Evolutionary conservation across 2,329 filamentous ascomycete species (phyloP), one percentile per base, ranked within the genome.

Genomic region (Diaporthe destruens): DNA sequence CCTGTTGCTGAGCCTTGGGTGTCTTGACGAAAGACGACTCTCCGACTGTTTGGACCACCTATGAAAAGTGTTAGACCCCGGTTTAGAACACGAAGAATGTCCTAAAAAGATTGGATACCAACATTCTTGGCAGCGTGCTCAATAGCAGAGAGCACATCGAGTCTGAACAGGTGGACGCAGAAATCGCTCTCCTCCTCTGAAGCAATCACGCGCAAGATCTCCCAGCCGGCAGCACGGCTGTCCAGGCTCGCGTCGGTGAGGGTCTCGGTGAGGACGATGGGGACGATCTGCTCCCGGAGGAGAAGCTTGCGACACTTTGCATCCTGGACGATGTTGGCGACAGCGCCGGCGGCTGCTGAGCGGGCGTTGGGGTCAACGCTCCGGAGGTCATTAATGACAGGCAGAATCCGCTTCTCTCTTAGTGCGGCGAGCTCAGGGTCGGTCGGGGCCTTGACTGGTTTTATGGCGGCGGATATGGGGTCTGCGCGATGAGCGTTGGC

Each of bases 101-200:
- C 11, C 74, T 77, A 1, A 25, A 3, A 36, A 70, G 20, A 25
- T 2, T 1, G 32, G n/a, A 5, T n/a, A 69, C 71, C 56, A 0
- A 73, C 73, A 47, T 51, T 74, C 61, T 73, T 71, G 34, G 47
- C 39, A n/a, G 71, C 74, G 70, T 75, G 57, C 59, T 71, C 72
- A 11, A 92, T 85, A 25, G 90, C 89, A 36, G 88, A 89, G 73
- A 93, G 77, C 18, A 92, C 80, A 78, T 92, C 90, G 36, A 88
- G 82, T 55, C 91, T 84, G 77, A 87, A 92, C 72, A 93, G 80
- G 76, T 93, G 90, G 25, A 93, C 83, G 75, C 89, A 91, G 73
- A 93, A 92, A 77, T 92, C 91, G 16, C 87, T 83, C 76, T 91
- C 90, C 79, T 93, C 91, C 77, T 91, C 88, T 74, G 88, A 83